Conservation (phyloP, 768 basidiomycete genomes). For the Termitomyces sp. region DNA sequence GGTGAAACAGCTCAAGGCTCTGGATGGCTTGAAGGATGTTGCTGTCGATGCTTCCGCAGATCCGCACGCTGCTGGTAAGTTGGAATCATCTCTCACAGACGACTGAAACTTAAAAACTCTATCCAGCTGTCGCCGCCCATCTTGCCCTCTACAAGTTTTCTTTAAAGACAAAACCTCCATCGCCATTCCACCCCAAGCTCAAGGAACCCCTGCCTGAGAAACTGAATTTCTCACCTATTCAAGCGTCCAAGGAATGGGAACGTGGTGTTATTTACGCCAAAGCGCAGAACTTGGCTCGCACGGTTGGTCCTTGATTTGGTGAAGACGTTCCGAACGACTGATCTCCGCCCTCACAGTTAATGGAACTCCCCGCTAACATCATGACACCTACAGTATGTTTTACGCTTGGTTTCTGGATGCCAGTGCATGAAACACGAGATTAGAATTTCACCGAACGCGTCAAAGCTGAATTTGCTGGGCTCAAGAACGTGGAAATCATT, state of each 20-base stretch:
- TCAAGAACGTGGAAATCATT: constrained; percentile 64
- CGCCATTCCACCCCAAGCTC: constrained; percentile 58
- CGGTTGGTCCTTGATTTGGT: constrained; percentile 36
- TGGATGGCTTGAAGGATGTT: constrained; percentile 60
- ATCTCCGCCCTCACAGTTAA: constrained; percentile 41
- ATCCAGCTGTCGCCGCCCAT: constrained; percentile 69
- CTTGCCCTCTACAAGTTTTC: constrained; percentile 74
- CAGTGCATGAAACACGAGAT: not conserved
- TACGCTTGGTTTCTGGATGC: not conserved
- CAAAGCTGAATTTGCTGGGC: constrained; percentile 55
- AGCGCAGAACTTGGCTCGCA: constrained; percentile 77
- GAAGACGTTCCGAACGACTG: not conserved
- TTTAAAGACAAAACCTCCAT: constrained; percentile 69
- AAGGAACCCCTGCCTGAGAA: constrained; percentile 47
- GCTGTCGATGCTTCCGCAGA: constrained; percentile 59
- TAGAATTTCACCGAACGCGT: constrained; percentile 71
- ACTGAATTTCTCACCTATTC: constrained; percentile 40
- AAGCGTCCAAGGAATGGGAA: constrained; percentile 59
- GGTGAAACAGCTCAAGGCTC: constrained; percentile 59
- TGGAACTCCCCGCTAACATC: constrained; percentile 84
- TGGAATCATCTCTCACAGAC: not conserved
- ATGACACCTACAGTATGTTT: constrained; percentile 70
- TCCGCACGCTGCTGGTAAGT: constrained; percentile 73
- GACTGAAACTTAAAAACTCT: not conserved
- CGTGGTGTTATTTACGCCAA: constrained; percentile 68